Conservation (phyloP, 768 basidiomycete species). For the Cystobasidium ongulense region DNA sequence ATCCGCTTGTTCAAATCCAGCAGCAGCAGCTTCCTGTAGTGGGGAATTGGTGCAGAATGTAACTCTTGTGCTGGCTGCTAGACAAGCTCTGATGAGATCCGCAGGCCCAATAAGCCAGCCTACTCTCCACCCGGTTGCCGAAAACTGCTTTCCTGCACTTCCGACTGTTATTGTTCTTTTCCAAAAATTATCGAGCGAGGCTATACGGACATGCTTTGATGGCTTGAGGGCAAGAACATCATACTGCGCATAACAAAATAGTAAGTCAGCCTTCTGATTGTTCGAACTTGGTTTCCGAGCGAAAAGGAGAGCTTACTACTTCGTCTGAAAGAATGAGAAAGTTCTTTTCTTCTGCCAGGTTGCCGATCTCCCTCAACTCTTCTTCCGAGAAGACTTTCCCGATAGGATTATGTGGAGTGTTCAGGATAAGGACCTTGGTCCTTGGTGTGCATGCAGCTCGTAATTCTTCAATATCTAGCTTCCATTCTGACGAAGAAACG, state of each 20-base stretch:
- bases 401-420: constrained; percentile 80
- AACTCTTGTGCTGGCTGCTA: constrained; percentile 81
- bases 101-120: constrained; percentile 89
- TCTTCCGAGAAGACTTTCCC: constrained; percentile 79
- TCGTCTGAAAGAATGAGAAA: constrained; percentile 90
- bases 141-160: constrained; percentile 57
- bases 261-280: not conserved
- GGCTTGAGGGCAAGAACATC: constrained; percentile 83
- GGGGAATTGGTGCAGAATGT: constrained; percentile 94
- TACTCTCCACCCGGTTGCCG: constrained; percentile 93
- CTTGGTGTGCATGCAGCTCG: constrained; percentile 76
- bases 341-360: constrained; percentile 81
- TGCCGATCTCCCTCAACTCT: constrained; percentile 78
- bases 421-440: constrained; percentile 58
- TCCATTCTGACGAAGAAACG: constrained; percentile 70
- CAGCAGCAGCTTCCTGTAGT: constrained; percentile 84
- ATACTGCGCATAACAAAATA: constrained; percentile 54
- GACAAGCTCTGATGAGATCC: constrained; percentile 71
- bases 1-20: constrained; percentile 72
- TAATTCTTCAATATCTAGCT: constrained; percentile 77
- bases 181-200: constrained; percentile 96
- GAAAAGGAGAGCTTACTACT: constrained; percentile 68
- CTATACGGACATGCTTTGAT: constrained; percentile 83
- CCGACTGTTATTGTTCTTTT: constrained; percentile 91
- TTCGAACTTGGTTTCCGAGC: no score